Base-by-base conservation (phyloP, 2,329 filamentous ascomycete species). In the Xenosphaeropsis pyriputrescens region DNA sequence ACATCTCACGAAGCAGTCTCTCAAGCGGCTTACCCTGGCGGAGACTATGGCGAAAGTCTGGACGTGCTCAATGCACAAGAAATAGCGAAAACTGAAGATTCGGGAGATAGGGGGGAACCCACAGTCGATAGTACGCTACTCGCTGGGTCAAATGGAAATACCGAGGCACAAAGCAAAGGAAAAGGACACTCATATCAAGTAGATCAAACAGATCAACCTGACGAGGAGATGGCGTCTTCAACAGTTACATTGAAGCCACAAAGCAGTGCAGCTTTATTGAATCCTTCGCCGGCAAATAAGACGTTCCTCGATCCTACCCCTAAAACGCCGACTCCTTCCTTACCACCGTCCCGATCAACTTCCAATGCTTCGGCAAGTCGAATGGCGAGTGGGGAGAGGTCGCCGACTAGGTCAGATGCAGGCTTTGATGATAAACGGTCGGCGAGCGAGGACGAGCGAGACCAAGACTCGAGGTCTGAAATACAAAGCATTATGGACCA, bases 401-500 rank as follows among this genome's bases (percentile, higher is more conserved):
- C 72, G 5, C 72, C 71, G 4, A 67, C 68, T 2, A 60, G 66
- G 41, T 72, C 70, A 19, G 67, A 72, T 48, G 62, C 61, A 19
- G 68, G 59, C 6, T 68, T 71, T 44, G 74, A 79, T 37, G 73
- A 76, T 36, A 71, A 65, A 47, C 60, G 60, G 41, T 68, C 67
- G 38, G 47, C 64, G 29, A 77, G 68, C 48, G 75, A 78, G 50
- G 75, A 76, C 50, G 70, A 75, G 39, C 70, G 73, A 16, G 77
- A 86, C 35, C 72, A 72, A 36, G 75, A 75, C 37, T 85, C 83
- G 1, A 74, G 75, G 41, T 79, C 80, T 5, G 91, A 98, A 61
- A 95, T 98, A 42, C 85, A 95, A 59, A 93, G 73, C 54, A 96
- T 98, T 56, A 96, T 98, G 85, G 85, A 85, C 44, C 91, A 96